Base-by-base conservation (phyloP, 2,329 filamentous ascomycete genomes). In the Ramichloridium luteum region DNA sequence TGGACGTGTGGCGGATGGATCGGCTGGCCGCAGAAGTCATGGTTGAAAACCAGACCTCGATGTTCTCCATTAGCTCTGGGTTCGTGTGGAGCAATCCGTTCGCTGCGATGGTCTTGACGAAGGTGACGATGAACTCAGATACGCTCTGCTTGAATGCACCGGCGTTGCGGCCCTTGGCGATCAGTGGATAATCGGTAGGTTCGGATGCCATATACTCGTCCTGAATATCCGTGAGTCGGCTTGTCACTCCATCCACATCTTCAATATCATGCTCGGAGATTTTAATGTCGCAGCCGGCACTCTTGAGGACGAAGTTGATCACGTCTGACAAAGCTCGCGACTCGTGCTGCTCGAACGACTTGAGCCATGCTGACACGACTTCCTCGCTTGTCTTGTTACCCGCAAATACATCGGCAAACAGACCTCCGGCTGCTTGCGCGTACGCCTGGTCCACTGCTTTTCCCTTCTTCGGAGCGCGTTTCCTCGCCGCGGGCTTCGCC, bases 1-100 rank as follows among this genome's bases (percentile, higher is more conserved):
- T 93, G 1, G 86, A 81, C 0, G 90, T 98, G 57, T 98, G 90
- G 42, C 90, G 74, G 58, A 98, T 94, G 2, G 90, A 85, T 34
- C 90, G 76, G 39, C 88, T 77, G 3, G 75, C 70, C 0, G 85
- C 86, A 3, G 84, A 90, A 3, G 88, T 90, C 79, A 98, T 83
- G 37, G 82, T 80, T 23, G 77, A 78, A 38, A 94, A 68, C 90
- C 90, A 98, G 36, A 82, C 70, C 45, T 85, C 76, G 28, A 96
- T 71, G 50, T 93, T 93, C 53, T 94, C 85, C 49, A 93, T 74
- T 30, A 98, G 65, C 16, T 77, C 70, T 20, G 62, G 58, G 40
- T 92, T 80, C 27, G 71, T 74, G 60, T 93, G 93, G 30, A 98
- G 62, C 13, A 82, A 61, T 14, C 80, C 80, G n/a, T 80, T 80